Evolutionary conservation across 805 yeast species (phyloP), one percentile per base, ranked within the genome.

Genomic region (Grigorovia humatica): DNA sequence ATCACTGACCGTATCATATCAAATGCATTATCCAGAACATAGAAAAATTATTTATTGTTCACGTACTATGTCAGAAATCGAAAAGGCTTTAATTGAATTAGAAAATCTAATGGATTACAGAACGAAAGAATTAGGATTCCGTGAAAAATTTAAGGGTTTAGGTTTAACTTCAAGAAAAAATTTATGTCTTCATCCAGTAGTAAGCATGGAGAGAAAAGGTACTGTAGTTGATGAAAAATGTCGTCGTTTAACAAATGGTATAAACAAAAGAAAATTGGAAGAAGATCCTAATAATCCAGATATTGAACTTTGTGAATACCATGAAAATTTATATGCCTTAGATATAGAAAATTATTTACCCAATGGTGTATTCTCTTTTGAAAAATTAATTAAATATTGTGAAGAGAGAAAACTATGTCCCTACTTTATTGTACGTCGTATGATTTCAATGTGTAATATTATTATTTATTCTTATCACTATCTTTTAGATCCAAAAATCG

Each of bases 51-150:
- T 93, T 7, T 93, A 93, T 70, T 93, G 99, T 69, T 93, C 99
- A 5, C 98, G 99, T 77, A 93, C 99, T 38, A 93, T 93, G 98
- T 88, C 97, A 11, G 99, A 93, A 71, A 93, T 93, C 66, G 99
- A 93, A 70, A 93, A 93, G 70, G 97, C 99, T 0, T 72, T 93
- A 63, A 88, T 91, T 8, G 99, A 93, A 72, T 74, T 93, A 73
- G 82, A 86, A 55, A 81, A 80, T 51, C 74, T 93, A 60, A 93
- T 93, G 98, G 87, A 81, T 51, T 93, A 78, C 64, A 77, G 99
- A 58, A 70, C 89, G 1, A 75, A 80, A 48, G 96, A 88, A 63
- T 73, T 93, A 48, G 98, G 98, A 0, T 81, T 77, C 60, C 83
- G 73, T 20, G 99, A 93, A 66, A 95, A 89, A 51, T 93, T 93